Percentiles rank a stretch among this genome's conserved stretches.
These are phyloP conservation scores for Didymella segeticola DNA, from an alignment of 2,329 filamentous ascomycete genomes.

Conservation along the genomic window DNA sequence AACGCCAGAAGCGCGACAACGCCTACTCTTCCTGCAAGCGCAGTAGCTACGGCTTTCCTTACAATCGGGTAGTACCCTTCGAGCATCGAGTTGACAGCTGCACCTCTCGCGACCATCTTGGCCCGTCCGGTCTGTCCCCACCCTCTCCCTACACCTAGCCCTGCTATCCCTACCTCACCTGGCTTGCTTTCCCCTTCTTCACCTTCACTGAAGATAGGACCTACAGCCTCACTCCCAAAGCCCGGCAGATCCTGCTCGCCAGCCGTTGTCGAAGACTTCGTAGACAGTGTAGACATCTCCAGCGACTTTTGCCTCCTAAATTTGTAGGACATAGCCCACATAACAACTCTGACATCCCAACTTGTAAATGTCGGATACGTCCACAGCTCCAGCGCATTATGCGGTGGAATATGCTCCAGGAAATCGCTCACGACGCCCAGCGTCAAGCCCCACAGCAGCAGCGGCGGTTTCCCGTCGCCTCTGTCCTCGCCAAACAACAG, in stretches of 20 bases:
- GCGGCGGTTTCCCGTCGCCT: conserved; percentile 52
- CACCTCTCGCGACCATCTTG: conserved; percentile 48
- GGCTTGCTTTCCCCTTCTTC: conserved; percentile 39
- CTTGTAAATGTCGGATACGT: conserved; percentile 72
- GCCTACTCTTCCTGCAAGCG: conserved; percentile 49
- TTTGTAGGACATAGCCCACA: conserved; percentile 65
- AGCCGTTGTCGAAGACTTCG: conserved; percentile 21
- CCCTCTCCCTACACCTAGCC: conserved; percentile 52
- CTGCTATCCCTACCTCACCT: conserved; percentile 55
- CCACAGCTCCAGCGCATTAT: conserved; percentile 68
- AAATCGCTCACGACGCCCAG: conserved; percentile 72
- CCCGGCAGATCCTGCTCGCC: conserved; percentile 36
- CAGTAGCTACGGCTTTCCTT: conserved; percentile 54
- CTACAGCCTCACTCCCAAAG: conserved; percentile 30
- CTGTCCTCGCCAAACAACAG: conserved; percentile 26
- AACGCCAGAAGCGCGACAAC: conserved; percentile 31
- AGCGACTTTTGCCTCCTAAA: conserved; percentile 53
- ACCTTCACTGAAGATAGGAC: conserved; percentile 21
- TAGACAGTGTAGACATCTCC: conserved; percentile 34
- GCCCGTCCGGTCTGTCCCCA: conserved; percentile 45
- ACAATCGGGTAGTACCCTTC: conserved; percentile 62
- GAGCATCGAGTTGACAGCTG: conserved; percentile 56
- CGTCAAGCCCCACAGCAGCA: conserved; percentile 73
- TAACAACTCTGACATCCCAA: conserved; percentile 64
- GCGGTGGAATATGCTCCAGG: conserved; percentile 70